A percentile compares a stretch with the other conserved stretches of the same genome.
Evolutionary conservation across 805 yeast species (phyloP).

Genomic region (Sugiyamaella mastotermitis): DNA sequence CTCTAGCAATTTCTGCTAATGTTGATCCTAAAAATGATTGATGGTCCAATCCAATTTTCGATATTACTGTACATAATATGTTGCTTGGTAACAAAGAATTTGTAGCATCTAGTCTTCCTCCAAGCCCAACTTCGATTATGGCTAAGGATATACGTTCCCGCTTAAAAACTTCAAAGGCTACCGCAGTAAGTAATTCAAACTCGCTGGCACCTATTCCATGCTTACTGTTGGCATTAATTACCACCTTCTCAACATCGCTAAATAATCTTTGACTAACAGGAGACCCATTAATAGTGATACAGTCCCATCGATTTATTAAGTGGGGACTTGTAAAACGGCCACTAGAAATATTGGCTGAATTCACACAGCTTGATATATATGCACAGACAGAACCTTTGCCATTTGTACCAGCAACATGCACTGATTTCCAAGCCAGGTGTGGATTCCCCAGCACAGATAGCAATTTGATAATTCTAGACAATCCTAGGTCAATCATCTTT

Average conservation of each 20-base stretch:
- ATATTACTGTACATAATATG: constrained; percentile 62
- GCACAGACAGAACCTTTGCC: constrained; percentile 95
- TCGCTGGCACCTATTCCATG: constrained; percentile 66
- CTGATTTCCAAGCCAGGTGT: constrained; percentile 51
- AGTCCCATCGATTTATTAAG: constrained; percentile 64
- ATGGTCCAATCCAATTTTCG: constrained; percentile 86
- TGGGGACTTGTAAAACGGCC: constrained; percentile 94
- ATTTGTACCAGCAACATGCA: constrained; percentile 96
- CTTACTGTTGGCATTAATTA: constrained; percentile 36
- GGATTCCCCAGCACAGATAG: constrained; percentile 60
- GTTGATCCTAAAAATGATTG: constrained; percentile 67
- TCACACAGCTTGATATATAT: constrained; percentile 61
- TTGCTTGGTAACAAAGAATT: constrained; percentile 46
- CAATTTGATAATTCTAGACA: constrained; percentile 43
- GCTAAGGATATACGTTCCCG: constrained; percentile 60
- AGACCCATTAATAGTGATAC: constrained; percentile 58
- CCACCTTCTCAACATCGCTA: constrained; percentile 34
- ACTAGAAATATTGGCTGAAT: constrained; percentile 40
- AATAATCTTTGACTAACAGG: constrained; percentile 48
- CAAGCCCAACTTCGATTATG: constrained; percentile 89
- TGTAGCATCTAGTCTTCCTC: constrained; percentile 87
- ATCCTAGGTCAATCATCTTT: constrained; percentile 49
- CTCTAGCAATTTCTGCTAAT: constrained; percentile 57
- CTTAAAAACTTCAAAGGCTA: constrained; percentile 73
- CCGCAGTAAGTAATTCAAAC: constrained; percentile 79